Base-by-base conservation (phyloP, 768 basidiomycete species). In the Lactarius quietus region DNA sequence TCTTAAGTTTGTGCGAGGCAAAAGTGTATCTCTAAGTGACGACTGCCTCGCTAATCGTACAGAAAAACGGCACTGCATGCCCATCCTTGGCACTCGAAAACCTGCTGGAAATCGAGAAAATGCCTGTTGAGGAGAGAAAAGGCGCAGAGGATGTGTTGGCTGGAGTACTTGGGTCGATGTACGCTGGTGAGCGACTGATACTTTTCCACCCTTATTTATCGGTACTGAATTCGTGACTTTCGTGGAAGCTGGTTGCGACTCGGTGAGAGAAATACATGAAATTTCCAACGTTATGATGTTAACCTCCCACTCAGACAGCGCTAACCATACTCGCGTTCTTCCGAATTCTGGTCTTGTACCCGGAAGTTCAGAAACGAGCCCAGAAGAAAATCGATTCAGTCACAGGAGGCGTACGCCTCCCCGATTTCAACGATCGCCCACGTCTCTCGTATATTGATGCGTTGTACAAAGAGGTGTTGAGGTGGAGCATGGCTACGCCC, bases 371-470 rank as follows among this genome's bases (percentile, higher is more conserved):
- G 55, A 77, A 69, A 53, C 83, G 81, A 52, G 88, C 86, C 0
- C 86, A 88, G 68, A 76, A 78, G 23, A 87, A 90, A 62, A 78
- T 90, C n/a, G 89, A 90, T 68, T 64, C 70, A 0, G 81, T 87
- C 20, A 75, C 84, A 18, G 84, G 84, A 17, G 66, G 70, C 51
- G 79, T 81, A 51, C 77, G 87, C 7, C 75, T 88, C 20, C 89
- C 89, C 1, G 76, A 74, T 0, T 81, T 85, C 62, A 76, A 74
- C 31, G 87, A 89, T 69, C 77, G 84, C 9, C 63, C 74, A 2
- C 76, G 72, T 3, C 72, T 89, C 56, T 84, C 85, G 7, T 89
- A 82, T 70, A 77, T 82, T 54, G 78, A 85, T 20, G 82, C 83
- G 1, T 64, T 87, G 38, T 71, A 83, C 61, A 79, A 75, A 10